Conservation (phyloP, 2,329 filamentous ascomycete genomes). For the Aaosphaeria pasadenensis region DNA sequence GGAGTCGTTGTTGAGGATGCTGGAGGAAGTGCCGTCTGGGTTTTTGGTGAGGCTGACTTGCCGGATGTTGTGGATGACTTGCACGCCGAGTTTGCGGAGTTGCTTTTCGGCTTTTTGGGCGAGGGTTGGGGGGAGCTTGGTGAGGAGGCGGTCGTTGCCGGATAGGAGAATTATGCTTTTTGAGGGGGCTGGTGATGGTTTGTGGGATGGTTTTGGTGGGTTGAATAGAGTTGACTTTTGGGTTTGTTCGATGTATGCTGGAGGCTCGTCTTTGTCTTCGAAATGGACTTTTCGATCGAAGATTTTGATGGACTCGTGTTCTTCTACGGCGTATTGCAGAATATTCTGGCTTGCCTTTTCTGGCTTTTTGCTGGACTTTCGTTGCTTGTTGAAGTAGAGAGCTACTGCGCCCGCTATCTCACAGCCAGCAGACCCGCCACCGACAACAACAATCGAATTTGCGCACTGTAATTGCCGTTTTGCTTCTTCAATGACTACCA, state of each 20-base stretch:
- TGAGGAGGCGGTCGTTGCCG: conserved; percentile 24
- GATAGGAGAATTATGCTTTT: conserved; percentile 33
- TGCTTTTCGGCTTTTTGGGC: conserved; percentile 23
- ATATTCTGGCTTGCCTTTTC: too few relatives aligned
- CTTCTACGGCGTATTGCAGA: too few relatives aligned
- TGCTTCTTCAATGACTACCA: conserved; percentile 24
- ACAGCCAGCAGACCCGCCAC: conserved; percentile 31
- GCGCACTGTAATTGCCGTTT: conserved; percentile 24
- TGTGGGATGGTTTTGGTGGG: too few relatives aligned
- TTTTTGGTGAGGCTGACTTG: conserved; percentile 13
- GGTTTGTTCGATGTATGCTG: too few relatives aligned
- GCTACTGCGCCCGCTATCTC: conserved; percentile 37
- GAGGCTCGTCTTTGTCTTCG: too few relatives aligned
- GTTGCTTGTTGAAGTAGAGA: conserved; percentile 23
- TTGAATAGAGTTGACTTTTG: too few relatives aligned
- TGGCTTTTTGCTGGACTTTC: not conserved
- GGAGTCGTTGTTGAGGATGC: conserved; percentile 24
- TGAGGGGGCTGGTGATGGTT: not conserved
- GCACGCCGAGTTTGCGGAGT: conserved; percentile 27
- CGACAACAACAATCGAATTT: conserved; percentile 28
- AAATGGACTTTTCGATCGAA: too few relatives aligned
- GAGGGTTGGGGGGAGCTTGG: conserved; percentile 13
- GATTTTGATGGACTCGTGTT: not conserved
- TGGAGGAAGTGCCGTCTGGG: conserved; percentile 17
- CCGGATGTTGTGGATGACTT: conserved; percentile 25